Evolutionary conservation across 2,329 filamentous ascomycete genomes (phyloP).

Genomic region (Dactylellina haptotyla): DNA sequence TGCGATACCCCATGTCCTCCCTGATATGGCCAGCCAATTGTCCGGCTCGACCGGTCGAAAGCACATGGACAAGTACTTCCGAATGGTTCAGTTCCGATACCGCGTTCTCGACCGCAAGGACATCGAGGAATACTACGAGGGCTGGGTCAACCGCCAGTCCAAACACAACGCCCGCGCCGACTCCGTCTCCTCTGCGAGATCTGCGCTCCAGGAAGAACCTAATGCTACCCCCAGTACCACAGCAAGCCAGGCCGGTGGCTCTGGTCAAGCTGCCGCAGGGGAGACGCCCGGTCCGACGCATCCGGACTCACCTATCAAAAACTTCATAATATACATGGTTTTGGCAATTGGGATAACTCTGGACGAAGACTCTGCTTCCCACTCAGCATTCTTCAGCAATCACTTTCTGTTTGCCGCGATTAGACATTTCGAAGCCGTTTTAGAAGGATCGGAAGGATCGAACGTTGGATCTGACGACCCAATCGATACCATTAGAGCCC

Average conservation of each 20-base stretch:
- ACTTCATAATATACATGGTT: conserved; percentile 55
- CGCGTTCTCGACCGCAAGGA: conserved; percentile 49
- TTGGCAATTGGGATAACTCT: conserved; percentile 51
- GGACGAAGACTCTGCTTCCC: conserved; percentile 49
- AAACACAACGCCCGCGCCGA: conserved; percentile 43
- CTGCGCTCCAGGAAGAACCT: conserved; percentile 41
- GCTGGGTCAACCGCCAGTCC: conserved; percentile 48
- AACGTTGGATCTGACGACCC: conserved; percentile 51
- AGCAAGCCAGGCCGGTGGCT: conserved; percentile 27
- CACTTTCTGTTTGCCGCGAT: conserved; percentile 53
- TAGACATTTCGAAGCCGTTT: conserved; percentile 50
- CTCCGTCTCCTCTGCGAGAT: conserved; percentile 36
- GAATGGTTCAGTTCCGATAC: conserved; percentile 53
- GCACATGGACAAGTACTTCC: conserved; percentile 54
- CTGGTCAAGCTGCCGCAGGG: conserved; percentile 13
- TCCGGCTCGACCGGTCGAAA: conserved; percentile 49
- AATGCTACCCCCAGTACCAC: conserved; percentile 20
- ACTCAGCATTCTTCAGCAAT: conserved; percentile 49
- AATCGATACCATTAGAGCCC: conserved; percentile 51
- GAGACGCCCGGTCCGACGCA: conserved; percentile 31
- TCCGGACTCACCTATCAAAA: conserved; percentile 52
- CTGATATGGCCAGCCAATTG: conserved; percentile 52
- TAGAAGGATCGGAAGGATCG: conserved; percentile 49
- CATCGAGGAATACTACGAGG: conserved; percentile 50
- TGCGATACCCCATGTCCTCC: conserved; percentile 51